phyloP scores from a whole-genome alignment of 352 stramenopile species.

The Globisporangium iwayamae region DNA sequence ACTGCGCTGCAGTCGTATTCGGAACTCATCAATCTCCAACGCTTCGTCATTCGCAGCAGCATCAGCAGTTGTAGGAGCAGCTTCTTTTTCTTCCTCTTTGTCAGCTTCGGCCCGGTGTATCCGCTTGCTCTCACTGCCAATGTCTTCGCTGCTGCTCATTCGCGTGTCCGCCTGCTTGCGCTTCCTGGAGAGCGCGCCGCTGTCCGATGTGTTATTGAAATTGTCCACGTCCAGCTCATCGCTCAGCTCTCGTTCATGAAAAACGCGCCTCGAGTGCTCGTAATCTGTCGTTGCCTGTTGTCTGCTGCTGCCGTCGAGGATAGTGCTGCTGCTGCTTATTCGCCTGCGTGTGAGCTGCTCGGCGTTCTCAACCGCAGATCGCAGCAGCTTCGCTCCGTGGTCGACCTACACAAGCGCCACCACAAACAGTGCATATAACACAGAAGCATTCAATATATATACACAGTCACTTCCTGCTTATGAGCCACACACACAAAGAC shows the following conservation, averaged over 20 bases:
- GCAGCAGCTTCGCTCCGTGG: constrained; percentile 29
- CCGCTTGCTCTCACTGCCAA: constrained; percentile 16
- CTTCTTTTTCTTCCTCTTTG: constrained; percentile 8
- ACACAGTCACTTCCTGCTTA: background rate
- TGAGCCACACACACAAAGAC: background rate
- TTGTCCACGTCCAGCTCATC: constrained; percentile 1
- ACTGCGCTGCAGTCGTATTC: constrained; percentile 62
- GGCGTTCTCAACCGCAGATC: constrained; percentile 32
- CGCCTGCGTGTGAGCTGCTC: constrained; percentile 30
- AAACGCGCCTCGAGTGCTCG: background rate
- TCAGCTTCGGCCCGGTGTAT: constrained; percentile 14
- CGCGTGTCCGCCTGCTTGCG: constrained; percentile 13
- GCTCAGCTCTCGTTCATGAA: constrained; percentile 2
- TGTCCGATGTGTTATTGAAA: background rate
- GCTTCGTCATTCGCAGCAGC: background rate
- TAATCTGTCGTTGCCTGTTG: background rate
- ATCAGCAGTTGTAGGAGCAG: background rate
- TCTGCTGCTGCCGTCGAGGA: constrained; percentile 5
- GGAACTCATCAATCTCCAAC: constrained; percentile 46
- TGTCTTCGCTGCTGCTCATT: constrained; percentile 20
- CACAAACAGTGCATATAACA: background rate
- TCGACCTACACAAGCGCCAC: constrained; percentile 9
- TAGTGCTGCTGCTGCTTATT: constrained; percentile 7
- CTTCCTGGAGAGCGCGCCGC: constrained; percentile 1
- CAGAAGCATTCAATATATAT: background rate